Conservation (phyloP, 176 grass and related monocot species). For the Triticum timopheevii region DNA sequence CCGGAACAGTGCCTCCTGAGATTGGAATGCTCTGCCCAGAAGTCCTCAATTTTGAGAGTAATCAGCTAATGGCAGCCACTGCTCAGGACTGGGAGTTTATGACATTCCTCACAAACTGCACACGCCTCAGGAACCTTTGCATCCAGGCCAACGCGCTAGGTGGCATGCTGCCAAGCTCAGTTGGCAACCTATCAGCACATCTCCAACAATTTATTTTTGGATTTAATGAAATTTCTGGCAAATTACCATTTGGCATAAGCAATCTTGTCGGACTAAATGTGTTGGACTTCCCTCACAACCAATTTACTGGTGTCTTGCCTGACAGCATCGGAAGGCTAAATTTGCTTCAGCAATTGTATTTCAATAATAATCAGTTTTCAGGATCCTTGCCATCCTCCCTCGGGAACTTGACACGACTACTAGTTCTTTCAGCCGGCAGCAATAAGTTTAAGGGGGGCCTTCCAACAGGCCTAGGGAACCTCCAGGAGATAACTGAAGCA, state of each 20-base stretch:
- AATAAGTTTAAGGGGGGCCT: conserved; percentile 14
- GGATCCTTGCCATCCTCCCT: too few species aligned
- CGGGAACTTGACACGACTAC: too few species aligned
- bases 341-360: not conserved
- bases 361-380: too few species aligned
- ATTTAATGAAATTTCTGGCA: too few species aligned
- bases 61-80: too few species aligned
- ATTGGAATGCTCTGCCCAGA: conserved; percentile 38
- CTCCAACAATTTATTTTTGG: conserved; percentile 28
- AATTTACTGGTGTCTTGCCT: conserved; percentile 24
- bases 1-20: conserved; percentile 30
- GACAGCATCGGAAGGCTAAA: conserved; percentile 34
- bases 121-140: conserved; percentile 7
- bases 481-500: too few species aligned
- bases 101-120: too few species aligned
- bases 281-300: conserved; percentile 22
- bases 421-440: not conserved
- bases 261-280: too few species aligned
- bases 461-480: not conserved
- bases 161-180: conserved; percentile 19
- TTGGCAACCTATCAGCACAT: conserved; percentile 32
- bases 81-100: too few species aligned
- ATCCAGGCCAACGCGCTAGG: conserved; percentile 31
- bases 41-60: not conserved
- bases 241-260: too few species aligned